Conservation (phyloP, 2,329 filamentous ascomycete genomes). For the Hypoxylon sp. region DNA sequence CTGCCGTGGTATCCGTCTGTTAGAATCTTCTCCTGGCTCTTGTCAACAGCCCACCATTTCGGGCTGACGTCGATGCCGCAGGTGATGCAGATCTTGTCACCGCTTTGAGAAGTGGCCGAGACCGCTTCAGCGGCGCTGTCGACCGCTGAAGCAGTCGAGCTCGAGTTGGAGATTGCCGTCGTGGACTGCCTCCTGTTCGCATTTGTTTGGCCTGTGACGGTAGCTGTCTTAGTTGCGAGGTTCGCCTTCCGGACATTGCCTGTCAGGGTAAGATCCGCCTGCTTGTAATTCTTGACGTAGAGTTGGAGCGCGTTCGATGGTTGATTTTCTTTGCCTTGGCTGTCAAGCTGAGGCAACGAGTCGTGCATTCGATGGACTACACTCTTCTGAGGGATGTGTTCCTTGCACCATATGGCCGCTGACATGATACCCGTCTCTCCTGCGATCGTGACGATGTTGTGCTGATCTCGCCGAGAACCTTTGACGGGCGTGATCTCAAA, state of each 20-base stretch:
- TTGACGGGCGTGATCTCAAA: constrained; percentile 94
- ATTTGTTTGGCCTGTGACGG: constrained; percentile 50
- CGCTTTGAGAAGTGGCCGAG: constrained; percentile 47
- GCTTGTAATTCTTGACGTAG: constrained; percentile 90
- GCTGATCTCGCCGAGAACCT: constrained; percentile 81
- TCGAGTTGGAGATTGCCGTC: constrained; percentile 49
- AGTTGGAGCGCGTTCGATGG: constrained; percentile 84
- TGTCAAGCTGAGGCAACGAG: constrained; percentile 63
- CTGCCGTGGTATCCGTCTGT: constrained; percentile 60
- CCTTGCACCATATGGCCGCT: constrained; percentile 91
- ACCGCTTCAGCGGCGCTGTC: constrained; percentile 41
- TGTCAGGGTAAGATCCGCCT: constrained; percentile 88
- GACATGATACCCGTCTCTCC: constrained; percentile 83
- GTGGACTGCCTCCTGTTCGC: constrained; percentile 65
- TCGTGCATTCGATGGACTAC: constrained; percentile 83
- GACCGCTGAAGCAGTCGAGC: constrained; percentile 37
- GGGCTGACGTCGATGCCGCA: constrained; percentile 76
- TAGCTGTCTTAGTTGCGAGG: constrained; percentile 64
- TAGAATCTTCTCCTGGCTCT: constrained; percentile 59
- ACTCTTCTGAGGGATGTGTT: constrained; percentile 77
- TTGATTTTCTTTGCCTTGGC: constrained; percentile 32
- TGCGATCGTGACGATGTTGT: constrained; percentile 80
- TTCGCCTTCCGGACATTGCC: constrained; percentile 94
- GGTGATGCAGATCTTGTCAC: constrained; percentile 67
- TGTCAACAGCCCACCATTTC: constrained; percentile 72